These are phyloP conservation scores for Phytopythium ostracodes DNA, from an alignment of 352 stramenopile genomes.

Conservation along the genomic window DNA sequence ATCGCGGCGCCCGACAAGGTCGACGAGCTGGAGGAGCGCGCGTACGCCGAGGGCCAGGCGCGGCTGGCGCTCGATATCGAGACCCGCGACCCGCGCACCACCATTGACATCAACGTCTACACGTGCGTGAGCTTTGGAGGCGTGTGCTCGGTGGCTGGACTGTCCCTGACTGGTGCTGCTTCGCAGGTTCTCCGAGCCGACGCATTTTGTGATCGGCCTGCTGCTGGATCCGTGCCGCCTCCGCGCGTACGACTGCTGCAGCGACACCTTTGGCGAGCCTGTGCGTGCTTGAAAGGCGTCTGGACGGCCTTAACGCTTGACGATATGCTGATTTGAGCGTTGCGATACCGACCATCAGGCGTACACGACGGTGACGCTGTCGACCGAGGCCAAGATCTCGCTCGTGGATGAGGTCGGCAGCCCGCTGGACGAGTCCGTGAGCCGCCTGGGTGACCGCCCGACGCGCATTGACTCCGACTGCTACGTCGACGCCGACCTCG, in stretches of 20 bases:
- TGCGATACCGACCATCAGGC: slow-evolving; percentile 14
- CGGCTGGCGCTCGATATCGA: slow-evolving; percentile 37
- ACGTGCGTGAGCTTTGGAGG: slow-evolving; percentile 20
- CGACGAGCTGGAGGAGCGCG: slow-evolving; percentile 57
- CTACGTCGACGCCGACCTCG: slow-evolving; percentile 49
- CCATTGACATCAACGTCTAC: slow-evolving; percentile 70
- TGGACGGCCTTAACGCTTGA: not conserved
- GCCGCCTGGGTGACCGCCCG: slow-evolving; percentile 61
- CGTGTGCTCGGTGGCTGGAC: not conserved
- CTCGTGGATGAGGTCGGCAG: slow-evolving; percentile 66
- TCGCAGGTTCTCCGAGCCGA: slow-evolving; percentile 40
- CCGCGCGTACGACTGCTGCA: slow-evolving; percentile 59
- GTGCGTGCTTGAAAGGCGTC: slow-evolving; percentile 12
- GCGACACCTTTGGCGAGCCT: slow-evolving; percentile 75
- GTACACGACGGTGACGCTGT: slow-evolving; percentile 34
- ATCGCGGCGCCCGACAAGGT: slow-evolving; percentile 68
- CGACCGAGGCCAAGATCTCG: slow-evolving; percentile 49
- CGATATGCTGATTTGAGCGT: too few relatives aligned
- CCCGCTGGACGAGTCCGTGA: slow-evolving; percentile 50
- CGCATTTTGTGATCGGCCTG: slow-evolving; percentile 75
- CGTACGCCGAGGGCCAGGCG: slow-evolving; percentile 39
- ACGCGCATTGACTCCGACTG: slow-evolving; percentile 70
- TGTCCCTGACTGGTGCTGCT: not conserved
- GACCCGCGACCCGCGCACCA: slow-evolving; percentile 27
- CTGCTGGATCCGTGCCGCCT: slow-evolving; percentile 76